Evolutionary conservation across 768 basidiomycete species (phyloP), one percentile per base, ranked within the genome.

Genomic region (Epithele typhae): DNA sequence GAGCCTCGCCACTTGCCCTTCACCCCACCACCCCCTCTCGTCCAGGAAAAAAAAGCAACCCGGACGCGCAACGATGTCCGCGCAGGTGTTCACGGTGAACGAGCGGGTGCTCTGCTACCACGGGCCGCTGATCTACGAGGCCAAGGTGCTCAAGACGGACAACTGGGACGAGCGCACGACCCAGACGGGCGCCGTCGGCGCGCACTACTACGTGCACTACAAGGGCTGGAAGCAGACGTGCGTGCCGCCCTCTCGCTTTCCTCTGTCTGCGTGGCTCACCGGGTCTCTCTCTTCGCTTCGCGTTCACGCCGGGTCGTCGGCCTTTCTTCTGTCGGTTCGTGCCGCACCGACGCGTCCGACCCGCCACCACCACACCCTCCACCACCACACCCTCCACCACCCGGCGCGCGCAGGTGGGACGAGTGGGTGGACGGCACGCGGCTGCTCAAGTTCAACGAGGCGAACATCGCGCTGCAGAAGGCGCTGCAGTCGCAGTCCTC

Each of bases 161-260:
- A 74, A 69, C 33, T 84, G 81, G 68, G 80, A 83, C 48, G 82
- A 85, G 56, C 65, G 72, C 15, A 82, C 72, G 45, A 77, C 82
- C 1, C 72, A 78, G 34, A 74, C 78, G 5, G 79, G 82, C 5
- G 63, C 66, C 9, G 64, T 77, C 2, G 95, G 94, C 5, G 79
- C 81, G 3, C 91, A 95, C 58, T 97, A 91, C 67, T 84, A 88
- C 51, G 94, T 99, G 32, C 96, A 99, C 65, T 99, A 99, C 75
- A 96, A 97, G 67, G 96, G 96, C 8, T 99, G 96, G 96, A 99
- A 97, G 64, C 88, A 92, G 65, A 94, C 91, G 92, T 94, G 62
- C 55, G n/a, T n/a, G 80, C 71, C 18, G 9, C 21, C 25, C 25
- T 41, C 37, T 36, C 27, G n/a, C 12, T 22, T 24, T 22, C 25